Conservation (phyloP, 1,284 basidiomycete species). For the Grifola frondosa region DNA sequence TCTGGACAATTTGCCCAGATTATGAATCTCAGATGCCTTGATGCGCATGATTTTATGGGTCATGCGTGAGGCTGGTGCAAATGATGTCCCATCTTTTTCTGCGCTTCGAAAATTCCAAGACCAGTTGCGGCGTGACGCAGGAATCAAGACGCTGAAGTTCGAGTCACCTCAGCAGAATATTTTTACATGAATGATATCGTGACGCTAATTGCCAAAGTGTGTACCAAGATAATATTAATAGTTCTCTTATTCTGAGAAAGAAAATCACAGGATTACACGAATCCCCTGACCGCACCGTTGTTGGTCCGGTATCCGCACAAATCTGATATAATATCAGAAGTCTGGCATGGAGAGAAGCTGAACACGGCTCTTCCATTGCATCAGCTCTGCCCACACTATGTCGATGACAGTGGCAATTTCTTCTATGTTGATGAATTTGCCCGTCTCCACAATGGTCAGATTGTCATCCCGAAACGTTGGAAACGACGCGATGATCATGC, state of each 20-base stretch:
- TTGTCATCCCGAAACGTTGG: background rate
- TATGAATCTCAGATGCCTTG: slow-evolving; percentile 25
- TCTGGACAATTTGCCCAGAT: slow-evolving; percentile 18
- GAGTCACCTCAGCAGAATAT: slow-evolving; percentile 14
- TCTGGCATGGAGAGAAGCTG: slow-evolving; percentile 24
- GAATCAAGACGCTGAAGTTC: slow-evolving; percentile 24
- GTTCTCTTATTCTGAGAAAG: too few species aligned
- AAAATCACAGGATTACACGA: too few species aligned
- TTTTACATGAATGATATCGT: slow-evolving; percentile 15
- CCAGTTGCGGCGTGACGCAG: slow-evolving; percentile 14
- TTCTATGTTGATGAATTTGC: slow-evolving; percentile 4
- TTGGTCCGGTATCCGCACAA: too few species aligned
- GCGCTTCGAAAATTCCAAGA: slow-evolving; percentile 27
- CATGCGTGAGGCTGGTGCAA: slow-evolving; percentile 23
- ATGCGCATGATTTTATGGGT: slow-evolving; percentile 32
- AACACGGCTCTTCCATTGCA: slow-evolving; percentile 11
- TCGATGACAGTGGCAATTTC: slow-evolving; percentile 5
- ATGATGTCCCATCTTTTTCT: slow-evolving; percentile 30
- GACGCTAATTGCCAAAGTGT: too few species aligned
- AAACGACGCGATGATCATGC: background rate
- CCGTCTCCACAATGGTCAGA: background rate
- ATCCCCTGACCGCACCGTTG: too few species aligned
- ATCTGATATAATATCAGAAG: too few species aligned
- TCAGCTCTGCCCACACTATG: slow-evolving; percentile 18
- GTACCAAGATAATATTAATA: slow-evolving; percentile 21